Conservation (phyloP, 768 basidiomycete genomes). For the Chalciporus sphaerocephalus region DNA sequence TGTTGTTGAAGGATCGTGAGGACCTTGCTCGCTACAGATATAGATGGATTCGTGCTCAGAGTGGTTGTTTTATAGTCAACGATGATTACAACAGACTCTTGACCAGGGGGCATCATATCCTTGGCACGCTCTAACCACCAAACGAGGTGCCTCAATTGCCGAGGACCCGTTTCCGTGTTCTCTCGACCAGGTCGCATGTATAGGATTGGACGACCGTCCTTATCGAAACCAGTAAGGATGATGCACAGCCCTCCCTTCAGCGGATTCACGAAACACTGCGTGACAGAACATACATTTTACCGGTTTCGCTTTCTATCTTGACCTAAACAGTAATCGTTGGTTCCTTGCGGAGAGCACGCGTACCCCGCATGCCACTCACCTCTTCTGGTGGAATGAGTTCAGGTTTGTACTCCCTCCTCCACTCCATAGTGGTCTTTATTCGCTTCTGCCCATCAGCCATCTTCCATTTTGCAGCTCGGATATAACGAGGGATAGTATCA, state of each 20-base stretch:
- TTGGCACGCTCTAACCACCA: slow-evolving; percentile 87
- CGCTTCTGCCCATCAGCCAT: slow-evolving; percentile 71
- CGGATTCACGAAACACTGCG: neutral
- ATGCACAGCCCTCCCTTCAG: slow-evolving; percentile 34
- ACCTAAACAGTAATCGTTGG: slow-evolving; percentile 34
- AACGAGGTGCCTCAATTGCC: slow-evolving; percentile 81
- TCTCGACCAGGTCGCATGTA: slow-evolving; percentile 88
- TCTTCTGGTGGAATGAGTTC: slow-evolving; percentile 82
- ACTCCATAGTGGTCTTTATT: slow-evolving; percentile 74
- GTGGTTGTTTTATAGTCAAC: slow-evolving; percentile 86
- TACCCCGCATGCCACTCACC: slow-evolving; percentile 27
- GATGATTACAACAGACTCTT: slow-evolving; percentile 77
- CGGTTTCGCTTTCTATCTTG: slow-evolving; percentile 74
- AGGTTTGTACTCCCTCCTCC: slow-evolving; percentile 81
- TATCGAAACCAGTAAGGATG: slow-evolving; percentile 80
- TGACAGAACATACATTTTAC: slow-evolving; percentile 67
- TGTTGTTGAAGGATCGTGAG: slow-evolving; percentile 81
- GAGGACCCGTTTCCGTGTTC: slow-evolving; percentile 72
- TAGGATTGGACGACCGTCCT: slow-evolving; percentile 79
- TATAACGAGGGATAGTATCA: slow-evolving; percentile 66
- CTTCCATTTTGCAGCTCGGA: slow-evolving; percentile 85
- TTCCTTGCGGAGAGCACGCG: slow-evolving; percentile 1
- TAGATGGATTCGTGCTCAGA: slow-evolving; percentile 77
- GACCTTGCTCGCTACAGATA: slow-evolving; percentile 76
- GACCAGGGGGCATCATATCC: slow-evolving; percentile 81